phyloP scores from a whole-genome alignment of 2,329 filamentous ascomycete species.

The Fusarium sp. region DNA sequence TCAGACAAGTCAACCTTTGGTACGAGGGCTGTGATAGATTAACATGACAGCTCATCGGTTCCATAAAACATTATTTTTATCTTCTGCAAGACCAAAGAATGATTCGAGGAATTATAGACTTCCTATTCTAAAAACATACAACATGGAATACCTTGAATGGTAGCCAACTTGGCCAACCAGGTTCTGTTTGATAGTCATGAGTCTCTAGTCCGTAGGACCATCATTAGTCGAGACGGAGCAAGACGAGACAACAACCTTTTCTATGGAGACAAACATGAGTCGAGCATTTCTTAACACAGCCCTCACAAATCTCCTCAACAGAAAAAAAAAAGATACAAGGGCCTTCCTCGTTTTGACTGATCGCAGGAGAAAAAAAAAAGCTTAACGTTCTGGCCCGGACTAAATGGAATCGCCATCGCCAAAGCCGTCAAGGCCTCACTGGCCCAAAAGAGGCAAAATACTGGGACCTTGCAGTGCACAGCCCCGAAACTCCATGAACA shows the following conservation, averaged over 20 bases:
- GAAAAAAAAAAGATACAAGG: conserved; percentile 18
- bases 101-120: not conserved
- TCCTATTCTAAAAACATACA: not conserved
- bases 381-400: conserved; percentile 31
- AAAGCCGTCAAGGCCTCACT: conserved; percentile 23
- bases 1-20: not conserved
- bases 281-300: conserved; percentile 21
- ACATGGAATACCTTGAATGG: not conserved
- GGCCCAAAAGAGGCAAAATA: conserved; percentile 1
- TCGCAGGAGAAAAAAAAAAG: conserved; percentile 15
- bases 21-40: not conserved
- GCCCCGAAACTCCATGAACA: conserved; percentile 15
- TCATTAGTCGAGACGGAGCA: not conserved
- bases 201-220: not conserved
- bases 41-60: not conserved
- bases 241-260: not conserved
- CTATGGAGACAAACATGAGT: conserved; percentile 11
- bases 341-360: not conserved
- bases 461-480: conserved; percentile 23
- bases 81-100: not conserved
- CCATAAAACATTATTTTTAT: not conserved
- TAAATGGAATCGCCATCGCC: conserved; percentile 35
- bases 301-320: conserved; percentile 25
- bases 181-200: not conserved
- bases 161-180: not conserved